Base-by-base conservation (phyloP, 2,329 filamentous ascomycete genomes). In the Cordyceps cicadae region DNA sequence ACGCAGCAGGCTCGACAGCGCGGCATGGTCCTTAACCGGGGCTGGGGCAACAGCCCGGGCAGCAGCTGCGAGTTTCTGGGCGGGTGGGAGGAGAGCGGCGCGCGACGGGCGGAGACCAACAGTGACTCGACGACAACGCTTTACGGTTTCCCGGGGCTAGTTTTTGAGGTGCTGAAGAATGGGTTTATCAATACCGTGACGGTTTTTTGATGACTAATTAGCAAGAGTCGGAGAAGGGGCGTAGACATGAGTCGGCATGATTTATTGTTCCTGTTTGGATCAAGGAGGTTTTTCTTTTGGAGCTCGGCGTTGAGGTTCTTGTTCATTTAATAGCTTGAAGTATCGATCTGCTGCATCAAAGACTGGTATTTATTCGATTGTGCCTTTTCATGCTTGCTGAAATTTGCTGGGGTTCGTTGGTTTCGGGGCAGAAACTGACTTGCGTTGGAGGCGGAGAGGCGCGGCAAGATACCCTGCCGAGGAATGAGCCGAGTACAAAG, bases 121-220 rank as follows among this genome's bases (percentile, higher is more conserved):
- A 80, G 81, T 45, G 82, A 85, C 66, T 83, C 82, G 62, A 85
- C 82, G 60, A 96, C 92, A 17, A 93, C 92, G 63, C 75, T 99
- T 32, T 97, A 91, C 76, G 92, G 93, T 1, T 97, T 97, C 69
- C 93, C 94, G 0, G 93, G 94, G 0, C 76, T 97, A 73, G 85
- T 97, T 52, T 97, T 99, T 76, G 94, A 99, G 75, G 93, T 99
- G 32, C 75, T 97, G 72, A 92, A 90, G 84, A 97, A 96, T 70
- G 92, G 90, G 4, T 87, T 86, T 63, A 89, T 99, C 26, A 95
- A 91, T 73, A 89, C 90, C 29, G 79, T 97, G 71, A 97, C 93
- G 11, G 86, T 96, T 26, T 96, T 92, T 77, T 96, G 43, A 54
- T 53, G 19, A 26, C 19, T 49, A 43, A n/a, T n/a, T n/a, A n/a